Conservation (phyloP, 106 monocot species). For the Acanthochlamys bracteata region DNA sequence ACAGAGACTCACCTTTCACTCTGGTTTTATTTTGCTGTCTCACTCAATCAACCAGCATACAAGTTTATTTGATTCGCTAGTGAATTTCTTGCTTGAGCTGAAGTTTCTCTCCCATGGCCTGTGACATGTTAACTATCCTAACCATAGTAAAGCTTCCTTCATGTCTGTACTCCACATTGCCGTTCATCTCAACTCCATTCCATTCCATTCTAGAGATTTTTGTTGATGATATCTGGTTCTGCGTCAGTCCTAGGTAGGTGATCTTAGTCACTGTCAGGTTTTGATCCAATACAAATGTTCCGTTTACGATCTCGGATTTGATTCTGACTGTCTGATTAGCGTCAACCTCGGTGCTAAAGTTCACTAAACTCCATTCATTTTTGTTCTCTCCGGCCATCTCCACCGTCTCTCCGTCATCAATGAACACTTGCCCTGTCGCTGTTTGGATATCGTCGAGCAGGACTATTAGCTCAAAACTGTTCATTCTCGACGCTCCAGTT, state of each 20-base stretch:
- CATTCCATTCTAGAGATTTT: not conserved
- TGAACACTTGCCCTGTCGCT: constrained; percentile 30
- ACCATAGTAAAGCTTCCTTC: constrained; percentile 11
- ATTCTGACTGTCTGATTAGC: not conserved
- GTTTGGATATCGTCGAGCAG: constrained; percentile 17
- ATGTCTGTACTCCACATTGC: too few species aligned
- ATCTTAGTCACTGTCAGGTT: constrained; percentile 25
- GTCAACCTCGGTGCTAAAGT: constrained; percentile 11
- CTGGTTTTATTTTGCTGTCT: not conserved
- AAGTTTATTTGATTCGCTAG: not conserved
- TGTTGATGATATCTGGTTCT: too few species aligned
- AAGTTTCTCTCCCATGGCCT: constrained; percentile 32
- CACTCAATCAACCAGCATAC: not conserved
- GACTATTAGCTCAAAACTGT: constrained; percentile 34
- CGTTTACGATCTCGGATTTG: constrained; percentile 18
- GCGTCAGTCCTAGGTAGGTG: constrained; percentile 5
- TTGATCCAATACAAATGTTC: constrained; percentile 17
- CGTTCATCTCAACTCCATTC: not conserved
- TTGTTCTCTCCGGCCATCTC: constrained; percentile 28
- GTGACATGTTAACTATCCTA: constrained; percentile 22
- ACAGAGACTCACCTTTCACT: too few species aligned
- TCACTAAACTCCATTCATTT: constrained; percentile 31
- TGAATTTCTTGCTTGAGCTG: constrained; percentile 8
- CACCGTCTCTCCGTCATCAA: constrained; percentile 40
- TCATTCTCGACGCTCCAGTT: constrained; percentile 13